Evolutionary conservation across 2,329 filamentous ascomycete genomes (phyloP).

Genomic region (Sordariomycetes sp.): DNA sequence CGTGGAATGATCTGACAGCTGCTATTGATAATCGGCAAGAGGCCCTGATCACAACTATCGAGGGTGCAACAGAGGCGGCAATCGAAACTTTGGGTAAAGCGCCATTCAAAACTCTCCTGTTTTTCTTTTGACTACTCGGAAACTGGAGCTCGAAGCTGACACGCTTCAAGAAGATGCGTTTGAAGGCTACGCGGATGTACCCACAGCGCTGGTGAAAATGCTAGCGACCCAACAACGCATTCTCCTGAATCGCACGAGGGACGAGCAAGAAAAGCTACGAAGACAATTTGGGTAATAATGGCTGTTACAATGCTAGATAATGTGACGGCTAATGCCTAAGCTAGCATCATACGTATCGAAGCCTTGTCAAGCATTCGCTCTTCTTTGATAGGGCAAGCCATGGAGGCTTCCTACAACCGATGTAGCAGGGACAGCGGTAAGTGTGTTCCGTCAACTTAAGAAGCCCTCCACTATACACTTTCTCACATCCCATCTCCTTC

Average conservation of each 20-base stretch:
- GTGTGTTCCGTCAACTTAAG: conserved; percentile 2
- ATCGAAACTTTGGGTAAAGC: conserved; percentile 10
- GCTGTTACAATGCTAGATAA: background rate
- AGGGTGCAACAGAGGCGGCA: conserved; percentile 3
- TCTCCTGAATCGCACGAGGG: conserved; percentile 16
- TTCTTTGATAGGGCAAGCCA: conserved; percentile 24
- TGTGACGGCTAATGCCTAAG: background rate
- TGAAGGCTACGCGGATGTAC: background rate
- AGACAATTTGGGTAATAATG: conserved; percentile 1
- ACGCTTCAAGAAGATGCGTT: background rate
- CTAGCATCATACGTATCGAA: conserved; percentile 22
- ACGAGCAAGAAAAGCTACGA: conserved; percentile 14
- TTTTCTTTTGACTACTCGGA: background rate
- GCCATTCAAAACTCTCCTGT: background rate
- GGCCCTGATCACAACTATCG: background rate
- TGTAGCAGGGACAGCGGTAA: conserved; percentile 23
- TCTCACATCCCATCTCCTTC: background rate
- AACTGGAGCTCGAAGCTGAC: background rate
- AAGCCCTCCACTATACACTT: background rate
- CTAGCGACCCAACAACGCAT: conserved; percentile 17
- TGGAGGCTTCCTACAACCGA: conserved; percentile 22
- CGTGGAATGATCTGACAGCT: conserved; percentile 18
- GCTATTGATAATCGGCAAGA: background rate
- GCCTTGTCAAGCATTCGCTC: conserved; percentile 24
- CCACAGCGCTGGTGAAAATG: conserved; percentile 11